These are phyloP conservation scores for Podospora pseudopauciseta DNA, from an alignment of 495 filamentous ascomycete genomes.

Conservation along the genomic window DNA sequence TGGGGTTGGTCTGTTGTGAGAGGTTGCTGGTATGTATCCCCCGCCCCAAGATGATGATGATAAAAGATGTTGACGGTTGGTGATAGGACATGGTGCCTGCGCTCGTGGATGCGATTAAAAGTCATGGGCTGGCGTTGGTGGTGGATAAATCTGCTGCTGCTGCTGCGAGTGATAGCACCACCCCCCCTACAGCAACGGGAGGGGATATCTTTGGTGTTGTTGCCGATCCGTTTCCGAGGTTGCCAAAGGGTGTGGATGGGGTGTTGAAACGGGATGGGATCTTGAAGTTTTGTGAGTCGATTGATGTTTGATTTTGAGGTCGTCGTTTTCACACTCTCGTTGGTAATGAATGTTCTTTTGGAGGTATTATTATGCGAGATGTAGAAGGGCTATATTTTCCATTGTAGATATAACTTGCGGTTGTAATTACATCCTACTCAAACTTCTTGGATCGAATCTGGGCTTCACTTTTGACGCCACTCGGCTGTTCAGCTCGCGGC, in stretches of 20 bases:
- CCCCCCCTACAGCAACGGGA: constrained; percentile 15
- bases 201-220: constrained; percentile 15
- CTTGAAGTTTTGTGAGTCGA: constrained; percentile 85
- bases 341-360: no score
- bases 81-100: constrained; percentile 92
- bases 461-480: no score
- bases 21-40: constrained; percentile 67
- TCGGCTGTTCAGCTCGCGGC: no score
- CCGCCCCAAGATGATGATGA: background rate
- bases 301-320: constrained; percentile 67
- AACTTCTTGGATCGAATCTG: no score
- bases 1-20: constrained; percentile 90
- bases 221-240: constrained; percentile 43
- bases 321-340: no score
- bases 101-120: constrained; percentile 88
- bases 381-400: no score
- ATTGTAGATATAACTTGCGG: no score
- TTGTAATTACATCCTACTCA: no score
- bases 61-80: constrained; percentile 11
- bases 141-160: constrained; percentile 60
- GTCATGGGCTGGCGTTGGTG: constrained; percentile 85
- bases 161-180: background rate
- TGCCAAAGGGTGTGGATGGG: constrained; percentile 74
- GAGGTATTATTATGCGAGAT: no score
- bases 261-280: constrained; percentile 80